A percentile compares a stretch with the other conserved stretches of the same genome.
Conservation (phyloP, 495 filamentous ascomycete species). For the Neurospora sublineolata region DNA sequence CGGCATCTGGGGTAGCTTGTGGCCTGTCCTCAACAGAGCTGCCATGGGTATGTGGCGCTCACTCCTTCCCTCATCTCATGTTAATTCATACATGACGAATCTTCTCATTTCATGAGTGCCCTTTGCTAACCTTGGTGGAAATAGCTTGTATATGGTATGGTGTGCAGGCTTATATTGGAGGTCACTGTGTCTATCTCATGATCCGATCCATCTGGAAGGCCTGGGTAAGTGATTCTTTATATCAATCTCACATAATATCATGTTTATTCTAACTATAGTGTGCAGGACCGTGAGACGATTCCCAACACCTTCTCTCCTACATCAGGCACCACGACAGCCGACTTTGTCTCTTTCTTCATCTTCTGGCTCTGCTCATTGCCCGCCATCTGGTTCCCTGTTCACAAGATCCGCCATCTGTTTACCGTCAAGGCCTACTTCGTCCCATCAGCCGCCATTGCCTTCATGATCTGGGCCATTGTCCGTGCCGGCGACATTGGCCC, state of each 20-base stretch:
- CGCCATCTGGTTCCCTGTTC: conserved; percentile 73
- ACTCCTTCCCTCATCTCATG: not conserved
- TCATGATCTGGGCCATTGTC: conserved; percentile 84
- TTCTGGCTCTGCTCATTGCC: conserved; percentile 76
- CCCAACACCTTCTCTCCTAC: conserved; percentile 51
- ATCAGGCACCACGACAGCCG: conserved; percentile 62
- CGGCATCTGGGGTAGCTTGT: conserved; percentile 78
- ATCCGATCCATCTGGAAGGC: conserved; percentile 66
- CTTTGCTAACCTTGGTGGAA: not conserved
- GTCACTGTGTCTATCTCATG: conserved; percentile 71
- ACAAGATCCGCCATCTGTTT: conserved; percentile 74
- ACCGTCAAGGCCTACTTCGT: conserved; percentile 85
- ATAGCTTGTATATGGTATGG: conserved; percentile 72
- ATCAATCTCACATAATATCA: not conserved
- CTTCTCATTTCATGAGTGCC: not conserved
- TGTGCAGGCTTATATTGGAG: conserved; percentile 78
- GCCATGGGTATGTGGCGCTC: conserved; percentile 48
- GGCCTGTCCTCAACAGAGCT: conserved; percentile 84
- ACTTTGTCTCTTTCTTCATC: conserved; percentile 71
- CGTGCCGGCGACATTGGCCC: conserved; percentile 77
- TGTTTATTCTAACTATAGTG: conserved; percentile 3
- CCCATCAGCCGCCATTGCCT: conserved; percentile 69
- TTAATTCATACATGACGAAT: not conserved
- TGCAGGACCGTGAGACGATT: conserved; percentile 38
- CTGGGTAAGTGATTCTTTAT: conserved; percentile 24